These are phyloP conservation scores for Penicillium sp. DNA, from an alignment of 2,329 filamentous ascomycete species.

Conservation along the genomic window DNA sequence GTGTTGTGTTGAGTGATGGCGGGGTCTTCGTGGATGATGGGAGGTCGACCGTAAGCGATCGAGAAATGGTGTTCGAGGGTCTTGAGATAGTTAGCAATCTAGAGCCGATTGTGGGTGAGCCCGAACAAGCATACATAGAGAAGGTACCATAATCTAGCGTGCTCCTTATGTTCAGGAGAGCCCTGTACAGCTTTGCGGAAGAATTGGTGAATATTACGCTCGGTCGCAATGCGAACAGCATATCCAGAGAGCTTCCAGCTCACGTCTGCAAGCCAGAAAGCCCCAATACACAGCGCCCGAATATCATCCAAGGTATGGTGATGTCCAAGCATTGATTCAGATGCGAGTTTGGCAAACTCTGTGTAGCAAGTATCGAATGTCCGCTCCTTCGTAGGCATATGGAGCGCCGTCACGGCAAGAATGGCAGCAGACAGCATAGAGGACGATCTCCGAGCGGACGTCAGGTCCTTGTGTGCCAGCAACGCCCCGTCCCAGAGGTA, in stretches of 20 bases:
- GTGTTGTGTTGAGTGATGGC: constrained; percentile 46
- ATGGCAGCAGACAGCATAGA: constrained; percentile 51
- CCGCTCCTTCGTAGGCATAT: constrained; percentile 54
- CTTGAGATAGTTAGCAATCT: constrained; percentile 32
- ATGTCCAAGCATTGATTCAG: constrained; percentile 59
- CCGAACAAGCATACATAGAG: constrained; percentile 45
- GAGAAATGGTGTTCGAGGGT: constrained; percentile 53
- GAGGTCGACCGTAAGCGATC: constrained; percentile 52
- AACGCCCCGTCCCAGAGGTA: constrained; percentile 53
- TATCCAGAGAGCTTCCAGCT: constrained; percentile 55
- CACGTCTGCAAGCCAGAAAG: constrained; percentile 63
- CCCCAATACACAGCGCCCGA: constrained; percentile 60
- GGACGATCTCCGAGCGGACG: constrained; percentile 55
- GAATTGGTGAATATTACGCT: constrained; percentile 51
- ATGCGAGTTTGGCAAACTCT: constrained; percentile 60
- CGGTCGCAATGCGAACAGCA: constrained; percentile 51
- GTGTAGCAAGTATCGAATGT: constrained; percentile 58
- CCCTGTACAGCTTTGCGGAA: constrained; percentile 49
- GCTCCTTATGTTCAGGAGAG: constrained; percentile 46
- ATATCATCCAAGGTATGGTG: constrained; percentile 59
- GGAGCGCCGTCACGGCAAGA: constrained; percentile 59
- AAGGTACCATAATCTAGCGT: constrained; percentile 49
- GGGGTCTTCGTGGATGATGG: constrained; percentile 51
- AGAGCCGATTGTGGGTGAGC: too few species aligned
- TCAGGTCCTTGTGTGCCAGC: constrained; percentile 54